Percentiles rank a stretch among this genome's conserved stretches.
Evolutionary conservation across 2,329 filamentous ascomycete genomes (phyloP).

Genomic region (Apiospora hydei): DNA sequence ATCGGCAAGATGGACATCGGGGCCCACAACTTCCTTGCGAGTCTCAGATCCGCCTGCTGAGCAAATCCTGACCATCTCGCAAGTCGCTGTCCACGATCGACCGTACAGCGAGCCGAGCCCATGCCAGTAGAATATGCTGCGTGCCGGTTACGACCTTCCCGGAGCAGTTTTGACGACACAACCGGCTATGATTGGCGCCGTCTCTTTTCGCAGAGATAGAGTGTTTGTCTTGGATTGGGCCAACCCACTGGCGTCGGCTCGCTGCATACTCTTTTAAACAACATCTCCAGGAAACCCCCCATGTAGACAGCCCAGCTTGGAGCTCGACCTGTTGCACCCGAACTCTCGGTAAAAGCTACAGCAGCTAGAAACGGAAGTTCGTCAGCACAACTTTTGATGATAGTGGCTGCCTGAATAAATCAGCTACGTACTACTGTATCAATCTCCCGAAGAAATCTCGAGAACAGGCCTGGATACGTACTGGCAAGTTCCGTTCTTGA

Average conservation of each 20-base stretch:
- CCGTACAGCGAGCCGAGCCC: conserved; percentile 5
- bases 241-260: conserved; percentile 6
- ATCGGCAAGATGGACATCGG: background rate
- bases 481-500: background rate
- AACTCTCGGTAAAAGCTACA: conserved; percentile 13
- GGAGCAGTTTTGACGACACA: background rate
- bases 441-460: background rate
- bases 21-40: background rate
- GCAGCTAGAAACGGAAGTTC: background rate
- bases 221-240: background rate
- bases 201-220: background rate
- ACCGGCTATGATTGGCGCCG: background rate
- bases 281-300: background rate
- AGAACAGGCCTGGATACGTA: background rate
- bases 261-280: conserved; percentile 11
- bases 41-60: conserved; percentile 1
- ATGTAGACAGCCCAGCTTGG: conserved; percentile 9
- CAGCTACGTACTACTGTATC: background rate
- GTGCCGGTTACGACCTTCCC: background rate
- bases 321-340: background rate
- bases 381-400: background rate
- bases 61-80: background rate
- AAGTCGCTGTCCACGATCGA: conserved; percentile 10
- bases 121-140: background rate
- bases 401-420: conserved; percentile 2